Base-by-base conservation (phyloP, 441 rosid species). In the Hura crepitans region DNA sequence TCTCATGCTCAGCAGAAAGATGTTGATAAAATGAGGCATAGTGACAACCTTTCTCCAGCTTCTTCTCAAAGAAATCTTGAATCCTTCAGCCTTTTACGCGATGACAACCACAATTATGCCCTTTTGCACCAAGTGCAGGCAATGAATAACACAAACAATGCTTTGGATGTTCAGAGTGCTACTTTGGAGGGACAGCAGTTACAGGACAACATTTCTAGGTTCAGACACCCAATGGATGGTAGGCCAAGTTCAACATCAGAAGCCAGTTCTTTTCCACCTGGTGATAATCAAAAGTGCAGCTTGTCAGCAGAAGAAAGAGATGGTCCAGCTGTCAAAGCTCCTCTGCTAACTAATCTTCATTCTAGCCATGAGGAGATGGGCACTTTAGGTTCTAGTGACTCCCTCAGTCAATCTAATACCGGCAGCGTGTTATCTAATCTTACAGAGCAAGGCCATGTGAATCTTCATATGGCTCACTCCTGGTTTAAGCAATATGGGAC, bases 401-500 rank as follows among this genome's bases (percentile, higher is more conserved):
- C 79, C 42, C 83, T 46, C 61, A 62, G 72, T 72, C 82, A 73
- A 75, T 68, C 80, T 65, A 62, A 76, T 46, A 74, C 74, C 66
- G 74, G 66, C 35, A 73, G 35, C 71, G 43, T 68, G 59, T 50
- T 49, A 47, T 72, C 75, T 60, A 49, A 47, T 71, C 77, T 70
- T 54, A 23, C 57, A 22, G 85, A 79, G 23, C 70, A 72, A 51
- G 51, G 72, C 46, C 85, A 81, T 63, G 64, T 57, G 39, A 84
- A 71, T 73, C 72, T 75, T 58, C 81, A 47, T 15, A 62, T 75
- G 78, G 82, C 74, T 0, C 79, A 86, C 27, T 74, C 86, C 42
- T 82, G 84, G 86, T 74, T 79, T 69, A 80, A 77, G 67, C 85
- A 77, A 31, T 77, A 68, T 77, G 86, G 82, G 31, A 68, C 79